Evolutionary conservation across 306 rosid species (phyloP).

Genomic region (Cucumis cinereus): DNA sequence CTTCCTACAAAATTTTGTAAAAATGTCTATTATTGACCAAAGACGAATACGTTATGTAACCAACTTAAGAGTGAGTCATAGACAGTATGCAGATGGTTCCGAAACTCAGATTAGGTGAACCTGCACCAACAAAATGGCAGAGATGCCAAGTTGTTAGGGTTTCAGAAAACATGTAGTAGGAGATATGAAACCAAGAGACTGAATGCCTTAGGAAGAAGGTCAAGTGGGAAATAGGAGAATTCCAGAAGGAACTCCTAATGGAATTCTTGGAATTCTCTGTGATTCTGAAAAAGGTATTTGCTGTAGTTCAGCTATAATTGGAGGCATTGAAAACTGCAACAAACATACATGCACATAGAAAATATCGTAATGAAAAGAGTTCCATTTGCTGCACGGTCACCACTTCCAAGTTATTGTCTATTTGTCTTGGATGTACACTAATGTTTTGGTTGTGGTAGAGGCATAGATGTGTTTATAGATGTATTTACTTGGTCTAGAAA

Average conservation of each 20-base stretch:
- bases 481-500: background rate
- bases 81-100: conserved; percentile 16
- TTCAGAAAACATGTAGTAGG: conserved; percentile 2
- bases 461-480: background rate
- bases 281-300: conserved; percentile 4
- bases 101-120: conserved; percentile 20
- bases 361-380: too few relatives aligned
- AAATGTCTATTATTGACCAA: too few relatives aligned
- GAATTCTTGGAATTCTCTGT: conserved; percentile 27
- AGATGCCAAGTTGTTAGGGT: background rate
- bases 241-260: conserved; percentile 61
- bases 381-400: too few relatives aligned
- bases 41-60: conserved; percentile 18
- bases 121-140: background rate
- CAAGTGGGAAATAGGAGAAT: conserved; percentile 26
- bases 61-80: conserved; percentile 34
- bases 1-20: too few relatives aligned
- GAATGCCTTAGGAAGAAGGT: conserved; percentile 20
- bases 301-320: conserved; percentile 60
- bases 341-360: background rate
- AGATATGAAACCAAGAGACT: conserved; percentile 11
- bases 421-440: background rate
- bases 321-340: background rate
- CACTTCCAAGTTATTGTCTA: background rate
- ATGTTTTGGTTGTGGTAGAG: background rate